A percentile compares a stretch with the other conserved stretches of the same genome.
Conservation (phyloP, 495 filamentous ascomycete species). For the Penicillium desertorum region DNA sequence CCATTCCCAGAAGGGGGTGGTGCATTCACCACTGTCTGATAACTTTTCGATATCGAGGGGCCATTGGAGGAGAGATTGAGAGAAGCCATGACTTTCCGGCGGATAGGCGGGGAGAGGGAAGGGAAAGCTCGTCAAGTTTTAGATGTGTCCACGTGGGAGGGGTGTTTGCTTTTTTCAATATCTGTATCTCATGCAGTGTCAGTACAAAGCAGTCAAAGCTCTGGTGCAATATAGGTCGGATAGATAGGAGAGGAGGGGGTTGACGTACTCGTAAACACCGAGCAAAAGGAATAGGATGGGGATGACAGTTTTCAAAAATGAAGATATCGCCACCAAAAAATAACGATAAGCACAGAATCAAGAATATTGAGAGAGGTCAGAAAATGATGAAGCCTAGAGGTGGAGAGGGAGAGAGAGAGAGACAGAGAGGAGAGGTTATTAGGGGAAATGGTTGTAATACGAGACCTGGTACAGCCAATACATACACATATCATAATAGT, state of each 20-base stretch:
- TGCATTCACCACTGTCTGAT: slow-evolving; percentile 81
- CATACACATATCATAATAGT: too few species aligned
- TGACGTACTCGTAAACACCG: slow-evolving; percentile 2
- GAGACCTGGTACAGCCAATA: not conserved
- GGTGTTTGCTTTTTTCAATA: slow-evolving; percentile 5
- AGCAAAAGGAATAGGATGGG: not conserved
- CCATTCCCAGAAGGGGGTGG: slow-evolving; percentile 59
- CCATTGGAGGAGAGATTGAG: slow-evolving; percentile 91
- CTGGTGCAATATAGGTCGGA: not conserved
- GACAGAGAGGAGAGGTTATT: not conserved
- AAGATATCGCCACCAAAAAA: not conserved
- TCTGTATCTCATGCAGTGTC: slow-evolving; percentile 1
- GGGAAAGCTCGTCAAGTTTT: slow-evolving; percentile 1
- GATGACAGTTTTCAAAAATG: not conserved
- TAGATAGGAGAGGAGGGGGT: not conserved
- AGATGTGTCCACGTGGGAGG: slow-evolving; percentile 1
- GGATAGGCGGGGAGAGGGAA: not conserved
- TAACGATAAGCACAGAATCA: not conserved
- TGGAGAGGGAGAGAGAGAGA: not conserved
- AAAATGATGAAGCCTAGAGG: slow-evolving; percentile 3
- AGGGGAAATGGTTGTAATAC: not conserved
- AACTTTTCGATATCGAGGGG: slow-evolving; percentile 87
- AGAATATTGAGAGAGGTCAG: not conserved
- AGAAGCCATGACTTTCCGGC: slow-evolving; percentile 67
- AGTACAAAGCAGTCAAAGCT: not conserved